Evolutionary conservation across 441 rosid species (phyloP).

Genomic region (Syzygium malaccense): DNA sequence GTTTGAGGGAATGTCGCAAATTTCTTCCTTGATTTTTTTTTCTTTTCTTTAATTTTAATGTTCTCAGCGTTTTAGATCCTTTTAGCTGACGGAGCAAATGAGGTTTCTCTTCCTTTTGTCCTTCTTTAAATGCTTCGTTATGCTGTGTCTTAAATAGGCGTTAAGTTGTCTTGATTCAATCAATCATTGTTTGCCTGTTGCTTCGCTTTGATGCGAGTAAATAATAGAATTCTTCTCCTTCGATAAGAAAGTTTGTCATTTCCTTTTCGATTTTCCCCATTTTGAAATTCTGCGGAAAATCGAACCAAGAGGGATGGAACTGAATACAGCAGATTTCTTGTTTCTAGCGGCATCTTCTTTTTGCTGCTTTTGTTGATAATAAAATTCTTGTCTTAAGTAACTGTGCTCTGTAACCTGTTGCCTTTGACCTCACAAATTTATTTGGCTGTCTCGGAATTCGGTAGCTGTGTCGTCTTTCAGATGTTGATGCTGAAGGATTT

Average conservation of each 20-base stretch:
- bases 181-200: not conserved
- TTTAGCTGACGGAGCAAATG: not conserved
- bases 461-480: not conserved
- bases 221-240: not conserved
- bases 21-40: not conserved
- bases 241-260: not conserved
- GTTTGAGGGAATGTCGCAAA: constrained; percentile 20
- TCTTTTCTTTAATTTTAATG: not conserved
- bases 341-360: not conserved
- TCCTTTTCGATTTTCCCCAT: constrained; percentile 7
- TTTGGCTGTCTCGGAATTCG: not conserved
- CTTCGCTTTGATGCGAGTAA: not conserved
- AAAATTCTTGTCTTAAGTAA: not conserved
- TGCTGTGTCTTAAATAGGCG: not conserved
- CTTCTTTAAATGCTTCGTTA: not conserved
- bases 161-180: not conserved
- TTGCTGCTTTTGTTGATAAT: not conserved
- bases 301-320: not conserved
- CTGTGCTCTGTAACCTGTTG: not conserved
- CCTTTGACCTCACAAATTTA: not conserved
- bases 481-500: not conserved
- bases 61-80: constrained; percentile 7
- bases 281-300: constrained; percentile 20
- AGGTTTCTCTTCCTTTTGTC: not conserved
- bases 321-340: not conserved